These are phyloP conservation scores for Penicillium mononematosum DNA, from an alignment of 495 filamentous ascomycete species.

Conservation along the genomic window DNA sequence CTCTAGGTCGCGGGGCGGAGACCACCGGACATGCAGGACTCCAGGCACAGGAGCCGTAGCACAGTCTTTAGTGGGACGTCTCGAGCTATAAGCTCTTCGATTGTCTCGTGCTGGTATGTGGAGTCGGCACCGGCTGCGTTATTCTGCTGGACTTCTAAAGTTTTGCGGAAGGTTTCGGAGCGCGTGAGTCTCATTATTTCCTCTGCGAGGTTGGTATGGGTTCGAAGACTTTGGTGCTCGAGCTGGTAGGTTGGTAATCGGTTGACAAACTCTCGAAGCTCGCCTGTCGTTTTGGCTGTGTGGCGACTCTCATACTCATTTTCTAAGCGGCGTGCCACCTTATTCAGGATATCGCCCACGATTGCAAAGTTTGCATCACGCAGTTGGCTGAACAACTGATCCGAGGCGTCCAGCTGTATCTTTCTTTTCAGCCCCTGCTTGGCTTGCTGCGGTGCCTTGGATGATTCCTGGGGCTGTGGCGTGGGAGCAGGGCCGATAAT, in stretches of 20 bases:
- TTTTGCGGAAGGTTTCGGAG: slow-evolving; percentile 80
- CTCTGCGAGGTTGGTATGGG: slow-evolving; percentile 89
- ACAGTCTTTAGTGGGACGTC: slow-evolving; percentile 74
- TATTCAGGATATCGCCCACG: slow-evolving; percentile 83
- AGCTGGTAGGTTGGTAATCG: slow-evolving; percentile 90
- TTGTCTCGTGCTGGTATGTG: slow-evolving; percentile 79
- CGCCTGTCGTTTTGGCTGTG: slow-evolving; percentile 78
- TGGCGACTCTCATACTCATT: slow-evolving; percentile 89
- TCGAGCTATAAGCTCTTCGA: slow-evolving; percentile 91
- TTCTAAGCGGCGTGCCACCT: slow-evolving; percentile 83
- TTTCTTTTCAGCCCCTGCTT: slow-evolving; percentile 79
- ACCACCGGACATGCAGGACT: slow-evolving; percentile 85
- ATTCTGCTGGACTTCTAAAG: slow-evolving; percentile 93
- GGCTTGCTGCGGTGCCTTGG: slow-evolving; percentile 51
- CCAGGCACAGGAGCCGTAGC: slow-evolving; percentile 82
- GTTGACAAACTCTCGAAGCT: slow-evolving; percentile 88
- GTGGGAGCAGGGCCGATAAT: slow-evolving; percentile 73
- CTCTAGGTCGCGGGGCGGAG: slow-evolving; percentile 83
- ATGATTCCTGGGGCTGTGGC: slow-evolving; percentile 51
- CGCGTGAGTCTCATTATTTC: slow-evolving; percentile 91
- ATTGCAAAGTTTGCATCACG: slow-evolving; percentile 95
- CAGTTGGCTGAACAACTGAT: slow-evolving; percentile 84
- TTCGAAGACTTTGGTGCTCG: slow-evolving; percentile 86
- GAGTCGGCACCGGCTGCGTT: slow-evolving; percentile 89
- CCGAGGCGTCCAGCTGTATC: slow-evolving; percentile 83